These are phyloP conservation scores for Silene noctiflora DNA, from an alignment of 179 eudicot genomes.

Conservation along the genomic window DNA sequence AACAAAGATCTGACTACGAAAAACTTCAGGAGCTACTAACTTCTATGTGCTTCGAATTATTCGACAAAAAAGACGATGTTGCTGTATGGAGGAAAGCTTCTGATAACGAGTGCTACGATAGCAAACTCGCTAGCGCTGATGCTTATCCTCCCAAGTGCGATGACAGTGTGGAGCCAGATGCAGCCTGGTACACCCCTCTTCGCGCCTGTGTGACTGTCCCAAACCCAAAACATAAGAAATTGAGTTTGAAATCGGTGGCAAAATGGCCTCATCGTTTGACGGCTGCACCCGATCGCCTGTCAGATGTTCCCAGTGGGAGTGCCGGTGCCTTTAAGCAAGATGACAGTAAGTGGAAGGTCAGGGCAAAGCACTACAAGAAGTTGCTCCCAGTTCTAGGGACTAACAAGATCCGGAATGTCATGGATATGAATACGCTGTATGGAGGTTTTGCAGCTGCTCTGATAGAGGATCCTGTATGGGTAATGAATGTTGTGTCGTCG, in stretches of 20 bases:
- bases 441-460: conserved; percentile 81
- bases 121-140: conserved; percentile 46
- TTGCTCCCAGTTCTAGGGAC: conserved; percentile 58
- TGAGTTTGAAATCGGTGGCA: conserved; percentile 40
- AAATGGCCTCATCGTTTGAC: conserved; percentile 69
- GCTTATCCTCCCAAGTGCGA: conserved; percentile 75
- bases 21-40: conserved; percentile 58
- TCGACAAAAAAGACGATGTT: conserved; percentile 67
- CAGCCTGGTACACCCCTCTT: conserved; percentile 87
- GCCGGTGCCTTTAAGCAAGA: conserved; percentile 54
- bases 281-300: conserved; percentile 53
- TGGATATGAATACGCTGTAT: conserved; percentile 81
- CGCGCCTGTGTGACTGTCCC: conserved; percentile 71
- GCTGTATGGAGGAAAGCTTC: conserved; percentile 78
- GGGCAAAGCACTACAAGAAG: conserved; percentile 69
- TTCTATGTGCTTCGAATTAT: conserved; percentile 70
- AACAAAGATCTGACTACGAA: conserved; percentile 59
- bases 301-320: conserved; percentile 52
- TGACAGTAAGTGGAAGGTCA: conserved; percentile 59
- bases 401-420: conserved; percentile 69
- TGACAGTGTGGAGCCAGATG: conserved; percentile 66
- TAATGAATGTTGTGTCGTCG: conserved; percentile 85
- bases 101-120: conserved; percentile 53
- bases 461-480: conserved; percentile 74
- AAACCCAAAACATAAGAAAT: conserved; percentile 45